These are phyloP conservation scores for Pseudocercospora musae DNA, from an alignment of 2,329 filamentous ascomycete species.

Conservation along the genomic window DNA sequence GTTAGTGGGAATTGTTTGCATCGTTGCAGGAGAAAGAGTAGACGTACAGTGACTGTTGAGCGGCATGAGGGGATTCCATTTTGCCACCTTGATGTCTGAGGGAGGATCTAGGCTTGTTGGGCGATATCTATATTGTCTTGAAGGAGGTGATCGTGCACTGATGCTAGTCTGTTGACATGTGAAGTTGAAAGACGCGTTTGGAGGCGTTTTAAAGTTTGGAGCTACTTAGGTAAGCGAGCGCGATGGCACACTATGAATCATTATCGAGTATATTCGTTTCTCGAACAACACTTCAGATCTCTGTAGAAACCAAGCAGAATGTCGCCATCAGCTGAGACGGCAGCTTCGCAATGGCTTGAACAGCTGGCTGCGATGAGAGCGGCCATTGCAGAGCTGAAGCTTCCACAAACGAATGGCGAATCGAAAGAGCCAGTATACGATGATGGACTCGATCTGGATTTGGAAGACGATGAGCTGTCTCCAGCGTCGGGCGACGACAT, in stretches of 20 bases:
- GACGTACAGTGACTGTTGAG: constrained; percentile 75
- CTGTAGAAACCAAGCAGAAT: constrained; percentile 1
- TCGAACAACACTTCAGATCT: not conserved
- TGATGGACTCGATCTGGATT: constrained; percentile 48
- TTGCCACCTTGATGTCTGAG: constrained; percentile 28
- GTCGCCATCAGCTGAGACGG: constrained; percentile 19
- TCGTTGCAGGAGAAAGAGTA: too few species aligned
- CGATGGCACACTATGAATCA: constrained; percentile 7
- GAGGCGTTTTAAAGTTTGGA: not conserved
- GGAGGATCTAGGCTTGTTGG: not conserved
- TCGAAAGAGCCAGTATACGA: constrained; percentile 35
- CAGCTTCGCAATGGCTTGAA: constrained; percentile 63
- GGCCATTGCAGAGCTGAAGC: constrained; percentile 70
- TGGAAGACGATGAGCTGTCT: constrained; percentile 64
- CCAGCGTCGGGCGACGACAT: constrained; percentile 71
- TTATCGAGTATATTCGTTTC: not conserved
- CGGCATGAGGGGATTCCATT: constrained; percentile 90
- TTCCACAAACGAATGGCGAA: constrained; percentile 48
- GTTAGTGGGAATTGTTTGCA: not conserved
- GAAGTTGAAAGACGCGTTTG: not conserved
- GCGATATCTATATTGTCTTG: not conserved
- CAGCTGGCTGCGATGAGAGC: constrained; percentile 84
- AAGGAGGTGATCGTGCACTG: not conserved
- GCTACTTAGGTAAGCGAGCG: not conserved
- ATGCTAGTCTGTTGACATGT: not conserved